Base-by-base conservation (phyloP, 2,329 filamentous ascomycete genomes). In the Didymella glomerata region DNA sequence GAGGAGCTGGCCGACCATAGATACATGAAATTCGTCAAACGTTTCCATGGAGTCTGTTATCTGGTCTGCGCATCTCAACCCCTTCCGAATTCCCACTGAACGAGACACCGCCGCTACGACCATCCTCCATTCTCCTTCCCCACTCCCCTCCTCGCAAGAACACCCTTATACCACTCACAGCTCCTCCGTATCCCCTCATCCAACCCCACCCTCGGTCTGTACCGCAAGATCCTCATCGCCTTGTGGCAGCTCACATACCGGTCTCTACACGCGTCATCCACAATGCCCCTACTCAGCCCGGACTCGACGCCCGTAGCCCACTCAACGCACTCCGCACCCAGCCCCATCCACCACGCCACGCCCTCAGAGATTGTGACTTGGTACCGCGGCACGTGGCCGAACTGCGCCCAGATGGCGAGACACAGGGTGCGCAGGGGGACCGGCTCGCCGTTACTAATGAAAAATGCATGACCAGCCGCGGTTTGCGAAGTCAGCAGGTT, bases 401-500 rank as follows among this genome's bases (percentile, higher is more conserved):
- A 87, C 28, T 81, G 73, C 9, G 81, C 83, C 92, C 92, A 98
- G 46, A 97, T 84, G 38, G 88, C 87, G 40, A 91, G 85, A 59
- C 90, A 87, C 74, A 96, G 90, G 77, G 96, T 92, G 88, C 95
- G 96, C 78, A 97, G 96, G 76, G 94, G 94, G 20, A 96, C 83
- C 5, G 94, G 94, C 67, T 87, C 83, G 78, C 93, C 91, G 77
- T 98, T 98, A 57, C 92, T 95, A 72, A 98, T 86, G 79, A 97
- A 88, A 81, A 98, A 94, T 49, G 88, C 88, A 76, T 97, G 89
- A 59, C 94, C 95, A 0, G 83, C 82, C 20, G 85, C 88, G 53
- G 81, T 78, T 24, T 66, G 78, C 1, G 86, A 88, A 54, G 83
- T 81, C 46, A 95, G 83, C 41, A 97, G 86, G 56, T 89, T 89